Percentiles rank a stretch among this genome's conserved stretches.
Conservation (phyloP, 2,329 filamentous ascomycete species). For the Catunica adiposa region DNA sequence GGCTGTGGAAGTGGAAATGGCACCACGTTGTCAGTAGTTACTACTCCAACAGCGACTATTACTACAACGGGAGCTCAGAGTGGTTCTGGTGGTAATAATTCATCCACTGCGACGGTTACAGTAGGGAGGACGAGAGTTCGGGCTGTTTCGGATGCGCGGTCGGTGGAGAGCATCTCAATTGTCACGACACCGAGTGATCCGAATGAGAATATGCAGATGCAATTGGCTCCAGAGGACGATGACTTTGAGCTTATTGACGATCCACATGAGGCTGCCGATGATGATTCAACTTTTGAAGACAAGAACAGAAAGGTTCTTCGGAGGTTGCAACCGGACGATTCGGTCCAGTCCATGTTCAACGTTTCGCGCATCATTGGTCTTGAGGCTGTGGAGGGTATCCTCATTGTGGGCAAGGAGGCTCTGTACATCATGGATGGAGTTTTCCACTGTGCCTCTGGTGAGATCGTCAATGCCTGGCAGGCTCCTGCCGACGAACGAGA, state of each 20-base stretch:
- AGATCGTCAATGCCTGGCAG: conserved; percentile 93
- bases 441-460: conserved; percentile 85
- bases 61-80: no score
- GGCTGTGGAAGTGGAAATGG: neutral
- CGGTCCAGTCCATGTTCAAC: conserved; percentile 88
- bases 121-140: conserved; percentile 9
- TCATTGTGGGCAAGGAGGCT: conserved; percentile 82
- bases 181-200: conserved; percentile 8
- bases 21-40: neutral
- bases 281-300: conserved; percentile 66
- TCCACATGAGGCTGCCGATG: conserved; percentile 66
- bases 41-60: conserved; percentile 12
- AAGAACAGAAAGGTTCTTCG: conserved; percentile 98
- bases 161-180: conserved; percentile 10
- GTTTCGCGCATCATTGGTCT: conserved; percentile 86
- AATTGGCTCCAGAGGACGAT: conserved; percentile 53
- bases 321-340: conserved; percentile 73
- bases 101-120: neutral
- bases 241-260: conserved; percentile 95
- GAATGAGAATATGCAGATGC: conserved; percentile 6
- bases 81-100: no score
- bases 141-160: conserved; percentile 9
- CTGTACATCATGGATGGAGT: conserved; percentile 94
- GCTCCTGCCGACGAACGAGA: conserved; percentile 85
- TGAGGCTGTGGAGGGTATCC: conserved; percentile 80